These are phyloP conservation scores for Imleria badia DNA, from an alignment of 768 basidiomycete genomes.

Conservation along the genomic window DNA sequence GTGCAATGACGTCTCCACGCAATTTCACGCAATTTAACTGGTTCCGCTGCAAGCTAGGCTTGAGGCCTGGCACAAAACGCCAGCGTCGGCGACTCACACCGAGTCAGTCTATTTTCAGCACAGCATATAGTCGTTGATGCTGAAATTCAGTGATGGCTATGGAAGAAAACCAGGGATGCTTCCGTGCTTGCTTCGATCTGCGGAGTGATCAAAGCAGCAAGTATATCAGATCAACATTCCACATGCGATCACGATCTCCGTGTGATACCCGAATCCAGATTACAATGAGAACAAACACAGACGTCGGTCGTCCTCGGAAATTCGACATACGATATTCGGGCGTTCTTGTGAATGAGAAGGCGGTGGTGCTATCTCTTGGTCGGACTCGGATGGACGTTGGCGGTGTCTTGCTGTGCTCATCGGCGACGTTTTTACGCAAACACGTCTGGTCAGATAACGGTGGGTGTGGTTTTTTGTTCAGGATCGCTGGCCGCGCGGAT, in stretches of 20 bases:
- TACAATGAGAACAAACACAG: background rate
- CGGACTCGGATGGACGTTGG: background rate
- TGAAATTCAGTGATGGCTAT: constrained; percentile 29
- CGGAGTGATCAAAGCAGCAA: constrained; percentile 20
- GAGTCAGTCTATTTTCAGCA: background rate
- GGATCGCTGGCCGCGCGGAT: background rate
- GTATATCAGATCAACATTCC: constrained; percentile 17
- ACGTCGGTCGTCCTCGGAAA: constrained; percentile 25
- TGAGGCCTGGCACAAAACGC: background rate
- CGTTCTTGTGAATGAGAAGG: constrained; percentile 8
- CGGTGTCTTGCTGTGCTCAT: background rate
- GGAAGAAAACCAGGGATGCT: constrained; percentile 18
- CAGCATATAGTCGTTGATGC: background rate
- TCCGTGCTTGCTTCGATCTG: constrained; percentile 24
- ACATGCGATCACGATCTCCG: constrained; percentile 8
- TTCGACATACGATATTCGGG: constrained; percentile 10
- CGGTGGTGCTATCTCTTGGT: background rate
- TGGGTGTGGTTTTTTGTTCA: background rate
- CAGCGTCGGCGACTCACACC: background rate
- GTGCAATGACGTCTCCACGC: background rate
- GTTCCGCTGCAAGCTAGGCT: too few species aligned
- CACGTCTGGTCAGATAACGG: background rate
- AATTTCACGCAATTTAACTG: too few species aligned
- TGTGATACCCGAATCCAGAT: background rate
- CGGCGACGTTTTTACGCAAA: background rate